These are phyloP conservation scores for Hypomontagnella submonticulosa DNA, from an alignment of 495 filamentous ascomycete species.

Conservation along the genomic window DNA sequence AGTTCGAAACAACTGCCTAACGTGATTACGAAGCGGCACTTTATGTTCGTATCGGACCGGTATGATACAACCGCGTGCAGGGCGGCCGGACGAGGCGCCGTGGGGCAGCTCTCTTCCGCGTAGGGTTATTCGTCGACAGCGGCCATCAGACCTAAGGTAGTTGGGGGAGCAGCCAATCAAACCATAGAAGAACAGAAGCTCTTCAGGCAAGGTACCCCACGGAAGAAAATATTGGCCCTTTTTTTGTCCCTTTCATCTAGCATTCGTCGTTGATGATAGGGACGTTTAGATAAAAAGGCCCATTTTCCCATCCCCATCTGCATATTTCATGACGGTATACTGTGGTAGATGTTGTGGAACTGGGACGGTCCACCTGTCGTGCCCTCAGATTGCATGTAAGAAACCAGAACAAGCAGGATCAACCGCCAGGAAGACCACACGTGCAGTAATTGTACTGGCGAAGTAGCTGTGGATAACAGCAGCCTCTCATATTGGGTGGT, in stretches of 20 bases:
- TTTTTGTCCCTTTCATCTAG: conserved; percentile 19
- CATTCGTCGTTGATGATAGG: conserved; percentile 11
- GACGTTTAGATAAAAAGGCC: conserved; percentile 14
- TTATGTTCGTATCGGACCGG: conserved; percentile 39
- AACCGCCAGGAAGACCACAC: conserved; percentile 39
- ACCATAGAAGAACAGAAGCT: conserved; percentile 6
- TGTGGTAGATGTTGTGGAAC: conserved; percentile 43
- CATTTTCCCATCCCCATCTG: conserved; percentile 21
- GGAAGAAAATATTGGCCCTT: conserved; percentile 12
- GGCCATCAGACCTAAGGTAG: conserved; percentile 28
- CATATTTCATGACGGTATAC: conserved; percentile 33
- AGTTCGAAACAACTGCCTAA: conserved; percentile 20
- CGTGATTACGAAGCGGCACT: conserved; percentile 36
- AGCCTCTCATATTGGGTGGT: conserved; percentile 39
- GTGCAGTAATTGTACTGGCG: conserved; percentile 40
- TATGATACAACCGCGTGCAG: conserved; percentile 30
- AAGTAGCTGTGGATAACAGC: conserved; percentile 39
- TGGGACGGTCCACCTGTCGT: conserved; percentile 35
- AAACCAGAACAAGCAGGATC: conserved; percentile 42
- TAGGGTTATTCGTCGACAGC: conserved; percentile 17
- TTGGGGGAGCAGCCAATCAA: conserved; percentile 25
- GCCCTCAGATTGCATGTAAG: conserved; percentile 37
- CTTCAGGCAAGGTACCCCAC: conserved; percentile 11
- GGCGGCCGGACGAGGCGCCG: conserved; percentile 32
- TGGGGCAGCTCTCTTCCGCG: conserved; percentile 15